These are phyloP conservation scores for Trebouxiophyceae sp. DNA, from an alignment of 163 green algal species.

Conservation along the genomic window DNA sequence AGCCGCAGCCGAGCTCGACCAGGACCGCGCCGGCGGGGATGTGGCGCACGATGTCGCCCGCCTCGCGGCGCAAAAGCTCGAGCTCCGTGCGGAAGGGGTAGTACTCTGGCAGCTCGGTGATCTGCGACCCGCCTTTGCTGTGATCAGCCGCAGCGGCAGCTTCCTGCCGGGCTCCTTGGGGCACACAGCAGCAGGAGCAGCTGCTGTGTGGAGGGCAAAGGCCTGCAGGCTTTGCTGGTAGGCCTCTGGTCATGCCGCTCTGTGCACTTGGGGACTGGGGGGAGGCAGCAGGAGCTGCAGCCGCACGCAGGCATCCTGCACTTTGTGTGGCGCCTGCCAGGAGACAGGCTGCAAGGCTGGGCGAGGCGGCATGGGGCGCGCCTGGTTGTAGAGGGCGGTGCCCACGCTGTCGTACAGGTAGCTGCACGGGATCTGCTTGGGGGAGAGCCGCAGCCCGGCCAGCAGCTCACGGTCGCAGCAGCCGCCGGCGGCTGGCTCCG, in stretches of 20 bases:
- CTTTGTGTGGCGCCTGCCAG: too few relatives aligned
- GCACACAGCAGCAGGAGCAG: not conserved
- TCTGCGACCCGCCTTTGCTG: not conserved
- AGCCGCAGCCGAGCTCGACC: conserved; percentile 51
- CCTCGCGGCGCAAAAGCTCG: conserved; percentile 27
- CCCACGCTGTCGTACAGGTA: conserved; percentile 44
- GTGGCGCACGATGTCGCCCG: conserved; percentile 23
- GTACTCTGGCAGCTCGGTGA: conserved; percentile 35
- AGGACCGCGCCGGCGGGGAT: conserved; percentile 28
- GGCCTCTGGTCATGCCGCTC: too few relatives aligned
- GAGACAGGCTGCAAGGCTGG: too few relatives aligned
- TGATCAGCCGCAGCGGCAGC: not conserved
- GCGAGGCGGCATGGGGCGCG: too few relatives aligned
- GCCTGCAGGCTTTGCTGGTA: too few relatives aligned
- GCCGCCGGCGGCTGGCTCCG: too few relatives aligned
- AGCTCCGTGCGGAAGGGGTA: conserved; percentile 40
- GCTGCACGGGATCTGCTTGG: conserved; percentile 26
- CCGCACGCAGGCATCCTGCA: too few relatives aligned
- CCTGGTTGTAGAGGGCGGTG: conserved; percentile 34
- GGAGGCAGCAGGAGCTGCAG: not conserved
- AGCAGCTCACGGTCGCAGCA: too few relatives aligned
- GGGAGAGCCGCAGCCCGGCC: conserved; percentile 7
- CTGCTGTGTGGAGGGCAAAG: not conserved
- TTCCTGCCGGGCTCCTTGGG: not conserved
- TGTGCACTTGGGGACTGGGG: too few relatives aligned